Conservation (phyloP, 108 stramenopile genomes). For the Halocafeteria seosinensis region DNA sequence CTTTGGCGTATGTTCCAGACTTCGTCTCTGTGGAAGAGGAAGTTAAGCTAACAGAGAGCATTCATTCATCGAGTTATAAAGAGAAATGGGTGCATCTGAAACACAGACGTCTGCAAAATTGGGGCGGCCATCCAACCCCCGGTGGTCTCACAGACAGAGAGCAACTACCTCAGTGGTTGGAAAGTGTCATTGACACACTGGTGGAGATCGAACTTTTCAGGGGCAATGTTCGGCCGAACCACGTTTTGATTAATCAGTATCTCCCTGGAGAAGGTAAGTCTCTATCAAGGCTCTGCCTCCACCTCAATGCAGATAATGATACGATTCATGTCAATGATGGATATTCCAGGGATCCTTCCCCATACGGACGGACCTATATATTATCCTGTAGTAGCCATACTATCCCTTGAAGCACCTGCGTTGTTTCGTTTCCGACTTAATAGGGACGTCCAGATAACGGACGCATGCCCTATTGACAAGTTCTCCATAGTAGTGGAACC, state of each 20-base stretch:
- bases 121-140: not conserved
- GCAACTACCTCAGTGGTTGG: not conserved
- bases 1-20: not conserved
- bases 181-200: not conserved
- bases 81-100: not conserved
- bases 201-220: not conserved
- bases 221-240: constrained; percentile 14
- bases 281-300: too few species aligned
- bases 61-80: not conserved
- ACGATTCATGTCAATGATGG: too few species aligned
- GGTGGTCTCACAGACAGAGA: not conserved
- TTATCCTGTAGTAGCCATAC: constrained; percentile 20
- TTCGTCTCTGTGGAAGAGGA: not conserved
- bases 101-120: not conserved
- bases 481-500: not conserved
- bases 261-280: constrained; percentile 24
- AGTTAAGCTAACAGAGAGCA: not conserved
- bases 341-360: constrained; percentile 23
- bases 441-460: not conserved
- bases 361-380: constrained; percentile 37
- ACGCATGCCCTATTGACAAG: too few species aligned
- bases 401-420: constrained; percentile 17
- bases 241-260: constrained; percentile 36
- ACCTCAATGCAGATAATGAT: too few species aligned
- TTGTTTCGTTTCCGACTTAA: not conserved